phyloP scores from a whole-genome alignment of 768 basidiomycete genomes.

The Cystobasidiopsis lactophilus region DNA sequence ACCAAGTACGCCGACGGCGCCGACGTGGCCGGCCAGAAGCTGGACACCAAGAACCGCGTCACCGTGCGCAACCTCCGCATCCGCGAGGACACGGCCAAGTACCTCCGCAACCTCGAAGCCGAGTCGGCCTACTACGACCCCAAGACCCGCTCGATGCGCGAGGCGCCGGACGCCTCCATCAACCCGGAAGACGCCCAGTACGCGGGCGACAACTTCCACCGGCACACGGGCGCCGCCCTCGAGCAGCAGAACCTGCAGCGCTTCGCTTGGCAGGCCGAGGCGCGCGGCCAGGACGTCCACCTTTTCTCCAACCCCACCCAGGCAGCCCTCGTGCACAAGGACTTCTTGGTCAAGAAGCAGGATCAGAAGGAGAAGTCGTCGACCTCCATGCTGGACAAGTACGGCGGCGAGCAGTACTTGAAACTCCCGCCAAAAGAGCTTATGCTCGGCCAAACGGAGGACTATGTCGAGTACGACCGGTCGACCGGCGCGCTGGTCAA shows the following conservation, averaged over 20 bases:
- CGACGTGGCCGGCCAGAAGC: slow-evolving; percentile 90
- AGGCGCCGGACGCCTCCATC: slow-evolving; percentile 59
- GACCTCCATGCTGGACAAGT: slow-evolving; percentile 70
- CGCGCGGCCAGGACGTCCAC: slow-evolving; percentile 83
- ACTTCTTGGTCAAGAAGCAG: slow-evolving; percentile 83
- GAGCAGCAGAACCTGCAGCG: slow-evolving; percentile 79
- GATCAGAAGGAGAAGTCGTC: slow-evolving; percentile 68
- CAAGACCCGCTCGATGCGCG: slow-evolving; percentile 98
- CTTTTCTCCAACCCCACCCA: slow-evolving; percentile 90
- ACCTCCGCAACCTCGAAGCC: slow-evolving; percentile 85
- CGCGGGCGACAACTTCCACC: slow-evolving; percentile 89
- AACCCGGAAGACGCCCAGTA: slow-evolving; percentile 74
- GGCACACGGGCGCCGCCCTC: slow-evolving; percentile 74
- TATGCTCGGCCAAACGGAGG: slow-evolving; percentile 82
- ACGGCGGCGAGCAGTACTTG: slow-evolving; percentile 83
- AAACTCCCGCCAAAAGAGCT: slow-evolving; percentile 76
- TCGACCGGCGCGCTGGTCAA: slow-evolving; percentile 63
- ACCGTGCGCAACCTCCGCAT: slow-evolving; percentile 96
- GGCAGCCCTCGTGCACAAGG: slow-evolving; percentile 70
- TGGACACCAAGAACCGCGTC: slow-evolving; percentile 96
- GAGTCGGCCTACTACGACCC: slow-evolving; percentile 97
- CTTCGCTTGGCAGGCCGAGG: slow-evolving; percentile 91
- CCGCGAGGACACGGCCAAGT: slow-evolving; percentile 96
- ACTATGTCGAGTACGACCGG: slow-evolving; percentile 91
- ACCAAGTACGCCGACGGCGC: slow-evolving; percentile 97